Percentiles rank a stretch among this genome's conserved stretches.
These are phyloP conservation scores for Leishmania lainsoni DNA, from an alignment of 208 protist species.

Conservation along the genomic window DNA sequence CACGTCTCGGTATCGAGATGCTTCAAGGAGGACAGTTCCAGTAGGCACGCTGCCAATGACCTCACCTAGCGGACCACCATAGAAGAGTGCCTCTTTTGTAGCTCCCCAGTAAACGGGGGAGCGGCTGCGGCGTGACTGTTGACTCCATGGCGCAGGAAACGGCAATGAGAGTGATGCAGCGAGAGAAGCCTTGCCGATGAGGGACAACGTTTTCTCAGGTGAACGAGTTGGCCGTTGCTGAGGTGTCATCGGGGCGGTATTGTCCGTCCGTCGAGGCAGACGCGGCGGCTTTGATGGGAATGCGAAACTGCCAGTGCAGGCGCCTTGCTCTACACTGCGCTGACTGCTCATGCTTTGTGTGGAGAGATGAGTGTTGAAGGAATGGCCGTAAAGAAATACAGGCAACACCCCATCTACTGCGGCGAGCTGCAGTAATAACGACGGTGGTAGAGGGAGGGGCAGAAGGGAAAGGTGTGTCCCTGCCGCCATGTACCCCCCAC, in stretches of 20 bases:
- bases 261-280: neutral
- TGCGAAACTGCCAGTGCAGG: neutral
- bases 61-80: constrained; percentile 69
- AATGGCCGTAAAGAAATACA: neutral
- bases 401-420: neutral
- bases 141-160: neutral
- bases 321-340: neutral
- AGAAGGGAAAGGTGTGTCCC: neutral
- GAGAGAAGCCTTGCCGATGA: too few species aligned
- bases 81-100: constrained; percentile 40
- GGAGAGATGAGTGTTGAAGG: neutral
- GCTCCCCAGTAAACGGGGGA: constrained; percentile 66
- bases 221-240: neutral
- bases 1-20: constrained; percentile 55
- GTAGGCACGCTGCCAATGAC: constrained; percentile 42
- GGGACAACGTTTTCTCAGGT: neutral
- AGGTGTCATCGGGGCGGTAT: neutral
- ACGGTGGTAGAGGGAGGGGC: neutral
- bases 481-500: neutral
- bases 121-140: neutral
- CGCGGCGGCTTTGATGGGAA: neutral
- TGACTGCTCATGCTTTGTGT: neutral
- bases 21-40: constrained; percentile 63
- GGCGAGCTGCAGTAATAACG: neutral
- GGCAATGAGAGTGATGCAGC: neutral